Percentiles rank a stretch among this genome's conserved stretches.
Evolutionary conservation across 441 rosid species (phyloP).

Genomic region (Dalechampia spathulata): DNA sequence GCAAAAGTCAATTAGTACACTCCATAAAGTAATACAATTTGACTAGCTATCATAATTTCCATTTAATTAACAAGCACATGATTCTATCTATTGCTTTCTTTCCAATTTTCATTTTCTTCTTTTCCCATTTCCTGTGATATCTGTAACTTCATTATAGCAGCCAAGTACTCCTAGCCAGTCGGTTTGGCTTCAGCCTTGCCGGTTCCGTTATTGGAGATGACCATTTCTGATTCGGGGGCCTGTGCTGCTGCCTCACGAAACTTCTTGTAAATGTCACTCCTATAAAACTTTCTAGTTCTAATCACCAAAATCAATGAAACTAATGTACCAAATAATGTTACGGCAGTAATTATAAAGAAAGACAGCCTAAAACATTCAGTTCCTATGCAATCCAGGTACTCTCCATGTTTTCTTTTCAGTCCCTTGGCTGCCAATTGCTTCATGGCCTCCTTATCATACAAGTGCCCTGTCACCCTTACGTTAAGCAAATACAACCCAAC

Average conservation of each 20-base stretch:
- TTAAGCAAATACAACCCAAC: slow-evolving; percentile 44
- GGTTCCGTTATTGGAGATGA: not conserved
- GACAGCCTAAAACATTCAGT: slow-evolving; percentile 55
- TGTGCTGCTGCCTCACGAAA: slow-evolving; percentile 48
- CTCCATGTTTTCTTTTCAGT: slow-evolving; percentile 11
- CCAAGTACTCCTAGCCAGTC: too few relatives aligned
- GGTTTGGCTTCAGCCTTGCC: not conserved
- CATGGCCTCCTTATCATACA: too few relatives aligned
- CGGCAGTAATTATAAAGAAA: slow-evolving; percentile 57
- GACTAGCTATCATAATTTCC: too few relatives aligned
- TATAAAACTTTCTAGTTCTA: slow-evolving; percentile 68
- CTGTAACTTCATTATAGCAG: too few relatives aligned
- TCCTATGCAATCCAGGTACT: slow-evolving; percentile 48
- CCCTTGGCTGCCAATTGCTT: slow-evolving; percentile 45
- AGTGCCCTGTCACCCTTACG: slow-evolving; percentile 55
- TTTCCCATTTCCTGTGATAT: not conserved
- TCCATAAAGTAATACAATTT: too few relatives aligned
- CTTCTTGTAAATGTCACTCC: slow-evolving; percentile 69
- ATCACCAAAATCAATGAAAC: slow-evolving; percentile 52
- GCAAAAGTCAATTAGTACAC: too few relatives aligned
- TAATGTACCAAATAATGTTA: slow-evolving; percentile 57
- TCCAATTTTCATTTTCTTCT: not conserved
- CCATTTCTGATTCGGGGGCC: slow-evolving; percentile 41
- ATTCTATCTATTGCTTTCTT: too few relatives aligned
- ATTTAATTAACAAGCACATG: too few relatives aligned